These are phyloP conservation scores for Paramecium primaurelia DNA, from an alignment of 73 alveolate genomes.

Conservation along the genomic window DNA sequence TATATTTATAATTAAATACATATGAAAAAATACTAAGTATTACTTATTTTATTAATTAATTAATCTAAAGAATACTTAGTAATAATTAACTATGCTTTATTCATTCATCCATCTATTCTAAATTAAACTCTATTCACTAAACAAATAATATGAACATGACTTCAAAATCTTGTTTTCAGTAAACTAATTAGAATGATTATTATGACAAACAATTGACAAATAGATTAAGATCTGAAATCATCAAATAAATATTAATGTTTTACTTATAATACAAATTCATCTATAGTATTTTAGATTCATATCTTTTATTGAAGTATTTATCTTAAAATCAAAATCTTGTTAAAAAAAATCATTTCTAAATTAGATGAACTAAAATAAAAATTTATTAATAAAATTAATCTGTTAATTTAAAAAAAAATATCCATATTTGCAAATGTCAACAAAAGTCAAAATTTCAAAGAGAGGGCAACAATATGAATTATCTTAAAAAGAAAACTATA, in stretches of 20 bases:
- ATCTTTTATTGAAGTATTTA: background rate
- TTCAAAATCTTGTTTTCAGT: background rate
- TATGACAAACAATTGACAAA: background rate
- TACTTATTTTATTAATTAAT: background rate
- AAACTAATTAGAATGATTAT: background rate
- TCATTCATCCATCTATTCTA: background rate
- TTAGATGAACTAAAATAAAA: background rate
- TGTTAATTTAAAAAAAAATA: background rate
- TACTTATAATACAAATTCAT: no score
- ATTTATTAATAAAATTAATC: background rate
- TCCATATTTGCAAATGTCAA: background rate
- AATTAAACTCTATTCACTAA: background rate
- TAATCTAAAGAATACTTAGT: background rate
- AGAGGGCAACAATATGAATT: background rate
- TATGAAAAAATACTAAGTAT: background rate
- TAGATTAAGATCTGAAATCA: background rate
- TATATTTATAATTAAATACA: background rate
- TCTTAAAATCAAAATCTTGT: background rate
- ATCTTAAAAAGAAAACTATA: constrained; percentile 11
- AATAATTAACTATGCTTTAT: background rate
- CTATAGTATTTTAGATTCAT: background rate
- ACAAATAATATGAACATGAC: background rate
- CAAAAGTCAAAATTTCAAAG: background rate
- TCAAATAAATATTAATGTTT: background rate
- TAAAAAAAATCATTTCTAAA: background rate